Evolutionary conservation across 2,329 filamentous ascomycete genomes (phyloP).

Genomic region (Clonostachys rosea): DNA sequence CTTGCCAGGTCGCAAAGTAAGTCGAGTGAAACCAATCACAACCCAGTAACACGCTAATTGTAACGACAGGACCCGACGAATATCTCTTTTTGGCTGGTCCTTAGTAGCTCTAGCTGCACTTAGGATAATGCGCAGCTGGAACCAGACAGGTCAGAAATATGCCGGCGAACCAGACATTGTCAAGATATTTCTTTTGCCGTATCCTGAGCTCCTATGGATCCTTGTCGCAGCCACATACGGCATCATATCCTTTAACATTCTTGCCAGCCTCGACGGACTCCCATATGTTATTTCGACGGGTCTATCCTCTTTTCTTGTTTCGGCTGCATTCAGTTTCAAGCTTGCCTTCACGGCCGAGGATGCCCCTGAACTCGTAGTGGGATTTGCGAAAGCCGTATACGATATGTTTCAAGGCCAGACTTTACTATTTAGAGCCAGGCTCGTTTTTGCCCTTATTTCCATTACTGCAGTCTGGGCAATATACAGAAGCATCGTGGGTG

Average conservation of each 20-base stretch:
- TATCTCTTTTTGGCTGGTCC: conserved; percentile 21
- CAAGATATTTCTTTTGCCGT: conserved; percentile 60
- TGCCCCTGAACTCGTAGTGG: conserved; percentile 72
- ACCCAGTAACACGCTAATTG: conserved; percentile 4
- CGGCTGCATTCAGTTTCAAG: conserved; percentile 75
- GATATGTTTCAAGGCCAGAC: conserved; percentile 34
- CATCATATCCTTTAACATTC: conserved; percentile 44
- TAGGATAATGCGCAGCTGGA: conserved; percentile 75
- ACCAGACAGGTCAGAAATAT: conserved; percentile 95
- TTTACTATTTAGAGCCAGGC: conserved; percentile 41
- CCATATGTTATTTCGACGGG: conserved; percentile 33
- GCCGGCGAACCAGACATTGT: conserved; percentile 87
- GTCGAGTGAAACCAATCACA: conserved; percentile 1
- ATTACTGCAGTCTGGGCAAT: conserved; percentile 29
- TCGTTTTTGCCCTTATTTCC: conserved; percentile 43
- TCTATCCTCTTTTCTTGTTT: conserved; percentile 33
- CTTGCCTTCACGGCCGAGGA: conserved; percentile 83
- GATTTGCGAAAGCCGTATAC: conserved; percentile 32
- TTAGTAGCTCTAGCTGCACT: conserved; percentile 52
- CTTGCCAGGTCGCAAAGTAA: conserved; percentile 39
- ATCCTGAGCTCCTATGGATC: conserved; percentile 68
- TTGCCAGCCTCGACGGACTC: conserved; percentile 32
- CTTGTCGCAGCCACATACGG: conserved; percentile 68
- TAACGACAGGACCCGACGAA: conserved; percentile 13
- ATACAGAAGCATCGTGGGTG: conserved; percentile 26